These are phyloP conservation scores for Rhizoclosmatium sp. DNA, from an alignment of 192 early-diverging fungal genomes.

Conservation along the genomic window DNA sequence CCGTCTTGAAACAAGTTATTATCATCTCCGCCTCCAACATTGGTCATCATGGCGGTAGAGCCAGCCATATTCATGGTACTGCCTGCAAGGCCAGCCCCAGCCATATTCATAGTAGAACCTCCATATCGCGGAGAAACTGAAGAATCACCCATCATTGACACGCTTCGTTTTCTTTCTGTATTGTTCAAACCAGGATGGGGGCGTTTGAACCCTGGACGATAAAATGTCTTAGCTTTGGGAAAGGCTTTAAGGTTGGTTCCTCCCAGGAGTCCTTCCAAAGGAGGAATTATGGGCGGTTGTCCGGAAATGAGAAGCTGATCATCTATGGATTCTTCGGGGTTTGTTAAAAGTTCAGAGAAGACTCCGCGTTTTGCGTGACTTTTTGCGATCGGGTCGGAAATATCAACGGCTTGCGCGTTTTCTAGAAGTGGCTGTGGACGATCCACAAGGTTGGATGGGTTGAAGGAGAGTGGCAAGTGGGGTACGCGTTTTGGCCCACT, in stretches of 20 bases:
- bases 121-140: background rate
- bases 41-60: background rate
- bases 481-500: constrained; percentile 27
- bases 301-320: constrained; percentile 36
- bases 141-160: background rate
- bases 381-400: constrained; percentile 22
- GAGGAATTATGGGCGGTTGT: constrained; percentile 36
- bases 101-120: background rate
- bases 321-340: constrained; percentile 41
- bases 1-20: background rate
- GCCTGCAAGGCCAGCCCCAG: background rate
- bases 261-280: constrained; percentile 31
- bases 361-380: constrained; percentile 36
- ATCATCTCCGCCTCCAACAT: background rate
- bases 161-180: background rate
- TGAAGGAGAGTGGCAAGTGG: constrained; percentile 36
- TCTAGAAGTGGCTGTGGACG: constrained; percentile 38
- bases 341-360: constrained; percentile 45
- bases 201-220: constrained; percentile 34
- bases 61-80: background rate
- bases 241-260: constrained; percentile 13
- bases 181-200: background rate
- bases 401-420: constrained; percentile 23
- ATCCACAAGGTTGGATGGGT: constrained; percentile 26
- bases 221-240: constrained; percentile 29